A percentile compares a stretch with the other conserved stretches of the same genome.
These are phyloP conservation scores for Solanum peruvianum DNA, from an alignment of 257 asterid species.

Conservation along the genomic window DNA sequence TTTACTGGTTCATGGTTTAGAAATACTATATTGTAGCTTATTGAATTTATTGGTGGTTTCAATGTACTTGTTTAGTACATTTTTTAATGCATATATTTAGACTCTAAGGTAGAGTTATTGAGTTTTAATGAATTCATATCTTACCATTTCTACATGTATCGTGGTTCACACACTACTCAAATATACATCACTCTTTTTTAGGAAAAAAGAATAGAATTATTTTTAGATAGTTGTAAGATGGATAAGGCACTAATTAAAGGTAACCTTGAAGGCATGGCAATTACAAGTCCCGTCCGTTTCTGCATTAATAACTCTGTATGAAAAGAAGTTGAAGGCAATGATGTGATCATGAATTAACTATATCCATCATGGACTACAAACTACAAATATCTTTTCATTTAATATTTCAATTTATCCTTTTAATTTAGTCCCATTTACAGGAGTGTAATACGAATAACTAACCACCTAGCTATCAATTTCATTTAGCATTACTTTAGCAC, in stretches of 20 bases:
- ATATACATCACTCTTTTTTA: neutral
- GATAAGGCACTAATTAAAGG: neutral
- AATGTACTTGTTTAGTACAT: neutral
- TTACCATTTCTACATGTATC: neutral
- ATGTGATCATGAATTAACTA: neutral
- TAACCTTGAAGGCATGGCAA: neutral
- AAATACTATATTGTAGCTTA: neutral
- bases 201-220: neutral
- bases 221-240: neutral
- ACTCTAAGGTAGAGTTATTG: neutral
- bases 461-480: neutral
- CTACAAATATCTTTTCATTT: neutral
- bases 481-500: neutral
- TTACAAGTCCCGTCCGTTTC: neutral
- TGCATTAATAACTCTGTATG: neutral
- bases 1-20: neutral
- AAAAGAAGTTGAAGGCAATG: neutral
- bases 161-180: neutral
- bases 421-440: neutral
- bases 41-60: neutral
- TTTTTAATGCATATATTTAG: neutral
- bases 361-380: neutral
- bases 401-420: neutral
- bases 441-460: neutral
- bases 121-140: neutral